Evolutionary conservation across 305 asterid genomes (phyloP).

Genomic region (Fraxinus sp.): DNA sequence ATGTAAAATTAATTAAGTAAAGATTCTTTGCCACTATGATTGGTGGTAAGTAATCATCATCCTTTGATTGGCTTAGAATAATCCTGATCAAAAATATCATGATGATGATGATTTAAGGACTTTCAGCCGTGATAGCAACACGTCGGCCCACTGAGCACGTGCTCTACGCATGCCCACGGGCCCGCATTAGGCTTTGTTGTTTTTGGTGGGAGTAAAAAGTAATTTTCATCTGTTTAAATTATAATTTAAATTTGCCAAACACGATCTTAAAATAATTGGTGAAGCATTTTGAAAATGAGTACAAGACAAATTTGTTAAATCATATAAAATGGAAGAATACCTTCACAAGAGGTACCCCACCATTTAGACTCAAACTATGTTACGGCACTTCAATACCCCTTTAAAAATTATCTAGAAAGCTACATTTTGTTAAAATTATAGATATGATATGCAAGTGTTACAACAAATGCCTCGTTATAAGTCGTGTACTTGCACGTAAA

Average conservation of each 20-base stretch:
- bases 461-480: too few species aligned
- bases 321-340: too few species aligned
- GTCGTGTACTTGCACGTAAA: neutral
- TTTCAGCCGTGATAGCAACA: neutral
- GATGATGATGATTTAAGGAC: neutral
- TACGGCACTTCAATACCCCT: neutral
- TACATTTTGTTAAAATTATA: neutral
- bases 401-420: neutral
- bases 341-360: neutral
- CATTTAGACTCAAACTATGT: neutral
- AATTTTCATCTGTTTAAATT: too few species aligned
- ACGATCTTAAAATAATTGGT: too few species aligned
- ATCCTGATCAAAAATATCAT: neutral
- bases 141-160: neutral
- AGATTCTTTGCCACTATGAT: too few species aligned
- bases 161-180: neutral
- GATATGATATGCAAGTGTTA: neutral
- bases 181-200: neutral
- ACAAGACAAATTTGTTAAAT: neutral
- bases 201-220: neutral
- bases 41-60: neutral
- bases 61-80: neutral
- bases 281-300: neutral
- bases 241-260: too few species aligned
- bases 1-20: too few species aligned